phyloP scores from a whole-genome alignment of 331 rosid species.

The Rhamnella rubrinervis region DNA sequence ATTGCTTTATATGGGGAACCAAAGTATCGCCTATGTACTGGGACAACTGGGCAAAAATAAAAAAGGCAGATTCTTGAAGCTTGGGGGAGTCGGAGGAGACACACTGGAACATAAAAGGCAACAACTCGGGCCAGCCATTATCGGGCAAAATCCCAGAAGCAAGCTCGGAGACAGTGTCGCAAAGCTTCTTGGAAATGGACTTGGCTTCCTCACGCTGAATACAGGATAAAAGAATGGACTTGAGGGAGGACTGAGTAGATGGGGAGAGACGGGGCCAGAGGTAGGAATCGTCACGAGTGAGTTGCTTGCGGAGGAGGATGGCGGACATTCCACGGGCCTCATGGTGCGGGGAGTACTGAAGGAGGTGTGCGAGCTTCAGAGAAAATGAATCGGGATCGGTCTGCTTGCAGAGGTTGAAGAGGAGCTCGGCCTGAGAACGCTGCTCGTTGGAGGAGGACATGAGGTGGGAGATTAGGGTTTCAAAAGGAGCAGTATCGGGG shows the following conservation, averaged over 20 bases:
- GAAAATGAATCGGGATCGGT: constrained; percentile 85
- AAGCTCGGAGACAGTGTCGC: constrained; percentile 92
- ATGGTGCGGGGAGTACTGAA: constrained; percentile 60
- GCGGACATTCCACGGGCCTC: constrained; percentile 98
- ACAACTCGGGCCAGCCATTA: constrained; percentile 82
- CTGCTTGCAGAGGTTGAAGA: constrained; percentile 92
- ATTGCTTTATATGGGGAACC: constrained; percentile 72
- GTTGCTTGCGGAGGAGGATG: constrained; percentile 87
- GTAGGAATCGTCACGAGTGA: constrained; percentile 87
- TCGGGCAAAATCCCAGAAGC: constrained; percentile 89
- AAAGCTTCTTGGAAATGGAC: constrained; percentile 78
- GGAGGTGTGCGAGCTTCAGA: constrained; percentile 84
- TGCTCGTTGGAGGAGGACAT: constrained; percentile 93
- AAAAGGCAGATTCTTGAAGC: constrained; percentile 81
- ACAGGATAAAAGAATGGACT: constrained; percentile 67
- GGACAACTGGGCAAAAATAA: constrained; percentile 88
- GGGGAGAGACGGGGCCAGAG: constrained; percentile 80
- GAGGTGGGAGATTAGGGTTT: constrained; percentile 81
- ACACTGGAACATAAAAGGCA: constrained; percentile 91
- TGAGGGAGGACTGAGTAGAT: constrained; percentile 59
- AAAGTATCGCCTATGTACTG: constrained; percentile 87
- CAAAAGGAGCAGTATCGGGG: constrained; percentile 71
- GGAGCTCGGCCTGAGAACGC: constrained; percentile 79
- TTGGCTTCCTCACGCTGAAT: constrained; percentile 70
- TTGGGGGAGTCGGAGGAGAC: constrained; percentile 78